Conservation (phyloP, 2,329 filamentous ascomycete species). For the Trichophyton verrucosum region DNA sequence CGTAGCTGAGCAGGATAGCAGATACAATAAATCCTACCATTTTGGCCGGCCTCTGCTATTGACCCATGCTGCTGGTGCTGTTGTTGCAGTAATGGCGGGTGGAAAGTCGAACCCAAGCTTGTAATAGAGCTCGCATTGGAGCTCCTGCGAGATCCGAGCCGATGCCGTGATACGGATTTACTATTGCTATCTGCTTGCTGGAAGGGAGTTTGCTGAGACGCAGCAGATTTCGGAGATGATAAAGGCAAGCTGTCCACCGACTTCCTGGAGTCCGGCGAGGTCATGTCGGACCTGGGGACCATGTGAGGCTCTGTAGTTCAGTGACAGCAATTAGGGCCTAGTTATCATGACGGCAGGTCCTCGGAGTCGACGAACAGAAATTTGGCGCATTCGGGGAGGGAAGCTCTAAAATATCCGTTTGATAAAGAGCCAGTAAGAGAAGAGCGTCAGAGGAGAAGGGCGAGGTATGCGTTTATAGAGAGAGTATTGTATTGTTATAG, state of each 20-base stretch:
- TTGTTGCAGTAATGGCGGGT: slow-evolving; percentile 44
- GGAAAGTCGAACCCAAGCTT: slow-evolving; percentile 73
- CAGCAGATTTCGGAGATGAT: slow-evolving; percentile 39
- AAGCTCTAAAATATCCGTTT: too few species aligned
- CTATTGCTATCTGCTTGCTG: slow-evolving; percentile 27
- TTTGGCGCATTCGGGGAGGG: background rate
- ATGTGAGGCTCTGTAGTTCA: background rate
- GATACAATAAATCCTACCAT: slow-evolving; percentile 37
- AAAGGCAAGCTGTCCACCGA: slow-evolving; percentile 54
- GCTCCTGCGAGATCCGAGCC: slow-evolving; percentile 46
- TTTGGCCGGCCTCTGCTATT: slow-evolving; percentile 56
- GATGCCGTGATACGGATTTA: slow-evolving; percentile 21
- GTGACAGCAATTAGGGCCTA: background rate
- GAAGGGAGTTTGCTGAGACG: slow-evolving; percentile 36
- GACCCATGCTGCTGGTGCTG: slow-evolving; percentile 35
- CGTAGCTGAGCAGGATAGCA: background rate
- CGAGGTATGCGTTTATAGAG: background rate
- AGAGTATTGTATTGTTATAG: background rate
- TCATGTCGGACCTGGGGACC: slow-evolving; percentile 40
- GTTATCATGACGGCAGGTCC: background rate
- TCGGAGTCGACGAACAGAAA: background rate
- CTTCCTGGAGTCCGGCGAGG: slow-evolving; percentile 48
- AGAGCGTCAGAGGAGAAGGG: too few species aligned
- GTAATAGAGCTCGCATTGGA: slow-evolving; percentile 80
- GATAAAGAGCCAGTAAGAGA: too few species aligned